Evolutionary conservation across 257 asterid genomes (phyloP).

Genomic region (Solanum piurae): DNA sequence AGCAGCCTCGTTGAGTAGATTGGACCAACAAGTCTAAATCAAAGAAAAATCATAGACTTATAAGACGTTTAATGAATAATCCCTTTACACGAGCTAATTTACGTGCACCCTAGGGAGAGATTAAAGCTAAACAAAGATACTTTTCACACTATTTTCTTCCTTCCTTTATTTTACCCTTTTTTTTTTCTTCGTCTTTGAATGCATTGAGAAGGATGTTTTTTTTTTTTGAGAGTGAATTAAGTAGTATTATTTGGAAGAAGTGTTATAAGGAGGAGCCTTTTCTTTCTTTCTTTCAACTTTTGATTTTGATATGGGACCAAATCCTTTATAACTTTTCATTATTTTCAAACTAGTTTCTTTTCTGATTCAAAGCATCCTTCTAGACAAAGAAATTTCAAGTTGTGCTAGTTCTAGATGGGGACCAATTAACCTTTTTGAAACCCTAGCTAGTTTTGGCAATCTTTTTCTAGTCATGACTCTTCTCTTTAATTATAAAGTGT

Average conservation of each 20-base stretch:
- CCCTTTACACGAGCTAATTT: background rate
- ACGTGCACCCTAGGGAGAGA: background rate
- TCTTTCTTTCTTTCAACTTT: background rate
- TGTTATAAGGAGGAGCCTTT: background rate
- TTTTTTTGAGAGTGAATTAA: background rate
- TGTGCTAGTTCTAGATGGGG: background rate
- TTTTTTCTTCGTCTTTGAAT: background rate
- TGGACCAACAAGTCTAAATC: constrained; percentile 12
- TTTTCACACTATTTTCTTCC: constrained; percentile 14
- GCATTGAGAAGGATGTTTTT: background rate
- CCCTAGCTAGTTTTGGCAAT: background rate
- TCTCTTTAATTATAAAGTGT: background rate
- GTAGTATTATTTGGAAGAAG: background rate
- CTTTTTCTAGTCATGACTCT: background rate
- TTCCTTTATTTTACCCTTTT: background rate
- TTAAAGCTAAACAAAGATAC: background rate
- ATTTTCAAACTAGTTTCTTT: background rate
- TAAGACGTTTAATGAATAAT: background rate
- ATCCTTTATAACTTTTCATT: background rate
- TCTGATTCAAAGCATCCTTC: background rate
- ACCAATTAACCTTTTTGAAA: background rate
- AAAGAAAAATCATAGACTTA: constrained; percentile 10
- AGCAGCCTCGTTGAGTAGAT: constrained; percentile 5
- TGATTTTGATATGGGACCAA: background rate
- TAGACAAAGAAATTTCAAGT: background rate